Evolutionary conservation across 176 grass and related monocot genomes (phyloP).

Genomic region (Cenchrus americanus): DNA sequence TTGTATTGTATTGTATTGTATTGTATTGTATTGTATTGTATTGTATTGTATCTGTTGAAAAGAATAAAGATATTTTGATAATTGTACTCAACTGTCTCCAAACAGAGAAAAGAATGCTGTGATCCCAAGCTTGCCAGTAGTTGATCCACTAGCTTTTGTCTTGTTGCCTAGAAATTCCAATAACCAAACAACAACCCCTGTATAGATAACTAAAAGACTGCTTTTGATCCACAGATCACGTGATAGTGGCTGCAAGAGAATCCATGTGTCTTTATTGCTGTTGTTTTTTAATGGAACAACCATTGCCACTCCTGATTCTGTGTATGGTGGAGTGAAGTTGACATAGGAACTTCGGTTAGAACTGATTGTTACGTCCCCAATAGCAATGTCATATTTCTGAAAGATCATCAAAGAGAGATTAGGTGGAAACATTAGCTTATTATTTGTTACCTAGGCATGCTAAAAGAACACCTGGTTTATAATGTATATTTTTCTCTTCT

Average conservation of each 20-base stretch:
- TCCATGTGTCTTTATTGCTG: conserved; percentile 35
- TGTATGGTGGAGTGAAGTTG: conserved; percentile 64
- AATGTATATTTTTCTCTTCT: no score
- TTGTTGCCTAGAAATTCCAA: conserved; percentile 54
- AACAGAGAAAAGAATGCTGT: conserved; percentile 45
- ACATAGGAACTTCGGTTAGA: conserved; percentile 41
- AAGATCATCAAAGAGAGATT: no score
- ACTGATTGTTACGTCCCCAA: conserved; percentile 66
- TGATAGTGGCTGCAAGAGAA: conserved; percentile 64
- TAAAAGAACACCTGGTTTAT: no score
- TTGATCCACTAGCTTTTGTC: not conserved
- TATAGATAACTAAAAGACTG: conserved; percentile 47
- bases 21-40: not conserved
- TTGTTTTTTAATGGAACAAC: conserved; percentile 42
- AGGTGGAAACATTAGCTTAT: not conserved
- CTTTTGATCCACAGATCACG: conserved; percentile 47
- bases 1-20: not conserved
- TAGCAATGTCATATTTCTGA: conserved; percentile 44
- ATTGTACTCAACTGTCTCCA: conserved; percentile 45
- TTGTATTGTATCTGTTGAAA: not conserved
- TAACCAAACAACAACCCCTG: conserved; percentile 48
- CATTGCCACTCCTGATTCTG: conserved; percentile 58
- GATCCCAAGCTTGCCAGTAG: conserved; percentile 12
- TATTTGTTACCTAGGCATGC: no score
- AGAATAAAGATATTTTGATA: not conserved